Evolutionary conservation across 139 green algal species (phyloP), one percentile per base, ranked within the genome.

Genomic region (Micractinium conductrix): DNA sequence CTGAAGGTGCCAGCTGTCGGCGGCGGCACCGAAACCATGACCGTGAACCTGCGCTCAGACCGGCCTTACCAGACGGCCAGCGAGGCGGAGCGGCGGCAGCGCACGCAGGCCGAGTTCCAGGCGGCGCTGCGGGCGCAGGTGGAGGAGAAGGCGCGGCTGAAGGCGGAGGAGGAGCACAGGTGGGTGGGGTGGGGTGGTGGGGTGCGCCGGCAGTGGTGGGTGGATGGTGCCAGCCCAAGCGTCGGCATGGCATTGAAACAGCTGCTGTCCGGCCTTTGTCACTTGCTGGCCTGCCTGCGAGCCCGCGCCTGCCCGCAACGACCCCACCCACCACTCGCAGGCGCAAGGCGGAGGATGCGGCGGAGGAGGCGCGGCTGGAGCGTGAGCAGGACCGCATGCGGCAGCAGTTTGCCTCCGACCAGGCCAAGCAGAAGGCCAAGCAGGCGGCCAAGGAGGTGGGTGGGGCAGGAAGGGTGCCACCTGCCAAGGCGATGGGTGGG

Each of bases 351-450:
- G 68, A 79, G 35, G 84, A 91, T 22, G 78, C 83, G 30, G 45
- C 58, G 7, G 68, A 88, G 62, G 75, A 90, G 40, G 81, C 69
- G 0, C 83, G 82, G 35, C 53, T 89, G 16, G 55, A 45, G 1
- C 40, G 42, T 42, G 87, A 92, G 80, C 83, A 88, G 83, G 83
- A 91, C 44, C 71, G 87, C 63, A 70, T 90, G 80, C 82, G 76
- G 17, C 30, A 82, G 63, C 78, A 93, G 67, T 87, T 92, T 50
- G 76, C 79, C 5, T 53, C 69, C 30, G 82, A 92, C 45, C 90
- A 88, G 78, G 75, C 69, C 30, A 42, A 71, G 74, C 62, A 84
- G 67, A 60, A 44, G 8, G 79, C 81, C 79, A 91, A 90, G 67
- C 67, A 65, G 44, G 85, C 71, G 0, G 73, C 48, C 33, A 79